Percentiles rank a stretch among this genome's conserved stretches.
Evolutionary conservation across 1,284 basidiomycete genomes (phyloP).

Genomic region (Leucoagaricus sp.): DNA sequence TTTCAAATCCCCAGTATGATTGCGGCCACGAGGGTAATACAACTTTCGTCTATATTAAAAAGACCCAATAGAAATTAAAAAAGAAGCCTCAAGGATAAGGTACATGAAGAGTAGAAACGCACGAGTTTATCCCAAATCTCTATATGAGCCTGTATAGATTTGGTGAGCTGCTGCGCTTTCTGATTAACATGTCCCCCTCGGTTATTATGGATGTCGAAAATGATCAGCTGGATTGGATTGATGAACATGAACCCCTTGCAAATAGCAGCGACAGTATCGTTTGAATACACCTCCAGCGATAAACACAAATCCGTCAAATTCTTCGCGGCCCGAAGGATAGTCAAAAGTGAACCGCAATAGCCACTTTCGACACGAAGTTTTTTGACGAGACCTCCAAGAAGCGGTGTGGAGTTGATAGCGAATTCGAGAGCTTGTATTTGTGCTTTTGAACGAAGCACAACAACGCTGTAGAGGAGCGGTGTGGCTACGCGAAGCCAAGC

Average conservation of each 20-base stretch:
- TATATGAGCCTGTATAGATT: slow-evolving; percentile 15
- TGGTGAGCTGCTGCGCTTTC: slow-evolving; percentile 16
- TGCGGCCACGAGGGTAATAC: not conserved
- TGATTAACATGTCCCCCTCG: slow-evolving; percentile 5
- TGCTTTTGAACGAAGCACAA: slow-evolving; percentile 27
- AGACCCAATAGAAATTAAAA: not conserved
- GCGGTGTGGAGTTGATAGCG: slow-evolving; percentile 18
- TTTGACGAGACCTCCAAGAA: slow-evolving; percentile 23
- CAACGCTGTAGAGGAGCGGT: slow-evolving; percentile 25
- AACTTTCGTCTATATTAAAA: not conserved
- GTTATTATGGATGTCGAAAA: slow-evolving; percentile 2
- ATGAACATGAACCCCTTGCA: slow-evolving; percentile 18
- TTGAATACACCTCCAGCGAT: slow-evolving; percentile 20
- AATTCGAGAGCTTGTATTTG: slow-evolving; percentile 25
- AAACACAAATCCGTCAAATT: slow-evolving; percentile 26
- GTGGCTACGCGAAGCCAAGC: slow-evolving; percentile 21
- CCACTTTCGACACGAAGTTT: slow-evolving; percentile 30
- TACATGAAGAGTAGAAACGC: not conserved
- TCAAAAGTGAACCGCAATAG: slow-evolving; percentile 20
- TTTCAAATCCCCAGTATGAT: not conserved
- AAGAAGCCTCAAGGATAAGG: not conserved
- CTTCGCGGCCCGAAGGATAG: slow-evolving; percentile 20
- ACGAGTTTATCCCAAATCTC: slow-evolving; percentile 19
- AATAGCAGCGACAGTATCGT: slow-evolving; percentile 22
- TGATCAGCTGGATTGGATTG: slow-evolving; percentile 18